phyloP scores from a whole-genome alignment of 2,329 filamentous ascomycete genomes.

The Metarhizium album region DNA sequence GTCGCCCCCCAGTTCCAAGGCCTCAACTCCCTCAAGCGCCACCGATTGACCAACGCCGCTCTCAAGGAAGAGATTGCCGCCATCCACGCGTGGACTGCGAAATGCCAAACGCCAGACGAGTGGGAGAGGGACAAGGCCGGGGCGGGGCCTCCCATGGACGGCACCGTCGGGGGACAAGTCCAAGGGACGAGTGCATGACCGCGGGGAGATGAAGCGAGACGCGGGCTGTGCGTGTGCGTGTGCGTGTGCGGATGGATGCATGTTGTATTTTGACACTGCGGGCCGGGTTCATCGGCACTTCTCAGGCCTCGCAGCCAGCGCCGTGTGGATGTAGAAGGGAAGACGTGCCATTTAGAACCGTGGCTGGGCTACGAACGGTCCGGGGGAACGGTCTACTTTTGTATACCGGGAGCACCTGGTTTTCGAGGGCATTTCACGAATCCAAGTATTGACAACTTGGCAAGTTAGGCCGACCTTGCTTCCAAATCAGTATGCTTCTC shows the following conservation, averaged over 20 bases:
- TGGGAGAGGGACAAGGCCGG: conserved; percentile 56
- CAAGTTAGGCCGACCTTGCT: not conserved
- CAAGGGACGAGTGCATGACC: conserved; percentile 17
- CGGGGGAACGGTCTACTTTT: not conserved
- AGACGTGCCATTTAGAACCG: not conserved
- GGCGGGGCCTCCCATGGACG: conserved; percentile 29
- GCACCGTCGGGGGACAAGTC: conserved; percentile 33
- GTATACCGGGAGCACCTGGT: not conserved
- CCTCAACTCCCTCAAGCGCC: conserved; percentile 69
- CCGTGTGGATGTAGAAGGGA: not conserved
- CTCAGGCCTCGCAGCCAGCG: not conserved
- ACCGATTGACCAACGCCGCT: conserved; percentile 74
- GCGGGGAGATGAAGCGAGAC: not conserved
- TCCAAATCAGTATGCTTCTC: not conserved
- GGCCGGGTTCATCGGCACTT: not conserved
- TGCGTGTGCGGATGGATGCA: no score
- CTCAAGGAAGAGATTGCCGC: conserved; percentile 80
- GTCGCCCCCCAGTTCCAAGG: conserved; percentile 58
- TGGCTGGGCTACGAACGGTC: not conserved
- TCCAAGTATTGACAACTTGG: not conserved
- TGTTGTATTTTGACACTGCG: not conserved
- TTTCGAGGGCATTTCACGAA: not conserved
- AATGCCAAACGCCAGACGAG: conserved; percentile 85
- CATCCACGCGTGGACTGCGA: conserved; percentile 92
- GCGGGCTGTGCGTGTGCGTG: no score